Base-by-base conservation (phyloP, 192 early-diverging fungal genomes). In the Coemansia biformis region DNA sequence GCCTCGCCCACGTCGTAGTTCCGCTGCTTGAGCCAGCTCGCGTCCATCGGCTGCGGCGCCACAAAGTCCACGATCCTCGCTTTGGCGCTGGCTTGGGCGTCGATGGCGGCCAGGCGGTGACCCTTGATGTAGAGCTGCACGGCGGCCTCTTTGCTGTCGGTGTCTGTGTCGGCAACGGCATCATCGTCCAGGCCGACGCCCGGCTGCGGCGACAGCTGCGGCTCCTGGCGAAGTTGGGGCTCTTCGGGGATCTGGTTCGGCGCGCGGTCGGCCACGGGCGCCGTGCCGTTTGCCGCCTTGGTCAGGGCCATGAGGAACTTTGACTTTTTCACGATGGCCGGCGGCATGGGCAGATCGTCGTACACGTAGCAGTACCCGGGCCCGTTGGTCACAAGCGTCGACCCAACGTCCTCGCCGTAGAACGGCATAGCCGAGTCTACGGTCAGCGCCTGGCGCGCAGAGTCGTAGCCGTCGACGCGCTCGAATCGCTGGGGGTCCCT, bases 281-380 rank as follows among this genome's bases (percentile, higher is more conserved):
- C 19, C 14, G 41, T 43, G 24, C 10, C 23, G 34, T 42, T 32
- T 36, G 47, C 26, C 6, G 47, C 24, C 9, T 5, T 36, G n/a
- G 49, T 53, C 38, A 50, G 14, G 24, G 43, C 41, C 8, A 43
- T 28, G 41, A 45, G 37, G 8, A 38, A 34, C 41, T 57, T 57
- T 15, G 50, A n/a, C 7, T 30, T 35, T 9, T 52, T 61, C 30
- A 61, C 39, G 23, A 54, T 33, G 7, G 64, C 51, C 22, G 60
- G 56, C 28, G 74, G 57, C 2, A 49, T 43, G 7, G 62, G 62
- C 23, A 76, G 29, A 19, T 76, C 74, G 30, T 76, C 74, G 18
- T 76, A 76, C 13, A 56, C 48, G 24, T 76, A 76, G 62, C 74
- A 76, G 55, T 66, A 70, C 1, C 66, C 66, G 8, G 62, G 57